Evolutionary conservation across 441 rosid species (phyloP).

Genomic region (Adansonia gregorii): DNA sequence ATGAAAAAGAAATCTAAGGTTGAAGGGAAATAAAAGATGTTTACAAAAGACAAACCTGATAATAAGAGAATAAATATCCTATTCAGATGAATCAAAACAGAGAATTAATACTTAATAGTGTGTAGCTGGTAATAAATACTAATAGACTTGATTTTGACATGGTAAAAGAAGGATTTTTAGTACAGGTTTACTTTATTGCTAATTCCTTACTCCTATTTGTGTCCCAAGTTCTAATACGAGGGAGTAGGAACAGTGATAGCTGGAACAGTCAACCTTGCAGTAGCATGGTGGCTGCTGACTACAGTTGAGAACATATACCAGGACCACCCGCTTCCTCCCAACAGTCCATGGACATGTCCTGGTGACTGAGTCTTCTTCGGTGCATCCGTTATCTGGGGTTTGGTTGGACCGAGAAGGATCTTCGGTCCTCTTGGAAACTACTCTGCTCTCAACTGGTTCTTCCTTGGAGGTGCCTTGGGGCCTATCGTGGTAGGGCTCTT

Average conservation of each 20-base stretch:
- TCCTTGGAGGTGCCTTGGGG: slow-evolving; percentile 67
- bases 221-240: background rate
- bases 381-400: slow-evolving; percentile 86
- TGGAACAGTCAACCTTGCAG: slow-evolving; percentile 63
- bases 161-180: background rate
- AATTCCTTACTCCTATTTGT: slow-evolving; percentile 14
- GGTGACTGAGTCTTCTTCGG: slow-evolving; percentile 74
- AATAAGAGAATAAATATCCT: background rate
- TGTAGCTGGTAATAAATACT: background rate
- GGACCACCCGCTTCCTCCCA: slow-evolving; percentile 56
- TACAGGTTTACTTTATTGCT: background rate
- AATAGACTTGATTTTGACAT: background rate
- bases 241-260: slow-evolving; percentile 64
- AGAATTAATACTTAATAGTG: too few relatives aligned
- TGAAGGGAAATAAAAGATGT: too few relatives aligned
- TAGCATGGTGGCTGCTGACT: slow-evolving; percentile 69
- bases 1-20: too few relatives aligned
- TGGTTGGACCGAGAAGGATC: slow-evolving; percentile 73
- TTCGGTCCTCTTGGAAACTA: slow-evolving; percentile 67
- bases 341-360: slow-evolving; percentile 91
- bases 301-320: slow-evolving; percentile 65
- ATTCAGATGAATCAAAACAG: too few relatives aligned
- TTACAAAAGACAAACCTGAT: background rate
- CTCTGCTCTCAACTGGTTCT: slow-evolving; percentile 75
- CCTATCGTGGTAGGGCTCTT: slow-evolving; percentile 60